Evolutionary conservation across 2,329 filamentous ascomycete genomes (phyloP), one percentile per base, ranked within the genome.

Genomic region (Neofusicoccum ribis): DNA sequence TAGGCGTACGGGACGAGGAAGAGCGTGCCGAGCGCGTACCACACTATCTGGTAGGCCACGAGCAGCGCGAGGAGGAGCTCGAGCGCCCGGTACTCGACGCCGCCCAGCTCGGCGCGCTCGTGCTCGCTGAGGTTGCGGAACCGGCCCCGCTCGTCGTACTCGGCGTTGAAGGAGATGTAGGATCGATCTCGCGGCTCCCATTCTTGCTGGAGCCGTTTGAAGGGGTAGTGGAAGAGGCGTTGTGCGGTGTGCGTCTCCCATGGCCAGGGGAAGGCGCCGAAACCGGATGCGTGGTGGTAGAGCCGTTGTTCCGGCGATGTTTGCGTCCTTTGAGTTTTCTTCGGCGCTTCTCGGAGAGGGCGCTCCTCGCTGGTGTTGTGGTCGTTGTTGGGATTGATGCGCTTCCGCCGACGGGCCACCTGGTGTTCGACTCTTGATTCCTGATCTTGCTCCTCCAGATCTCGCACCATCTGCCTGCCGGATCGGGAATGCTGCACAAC

Each of bases 81-180:
- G n/a, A 66, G 51, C 9, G 78, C 78, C 60, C 73, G 76, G 62
- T 81, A 81, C 69, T 81, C 79, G 15, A 80, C 77, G 3, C 79
- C 79, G 20, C 79, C 79, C 3, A 81, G 72, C 59, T 72, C 72
- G 17, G 80, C 74, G 5, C 80, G 76, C 49, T 83, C 79, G 12
- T 77, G 75, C 31, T 77, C 71, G 11, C 76, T 80, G 34, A 83
- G 67, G 69, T 72, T 71, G 6, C 69, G 69, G 47, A 78, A 75
- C 0, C 75, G 70, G 4, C 73, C 74, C 58, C 69, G 71, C 1
- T 69, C 68, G 43, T 77, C 75, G 1, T 75, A 64, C 3, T 68
- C 67, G 5, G 73, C 72, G 12, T 74, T 69, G 65, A 76, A 77
- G 1, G 73, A 75, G 2, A 77, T 50, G 51, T 76, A 77, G 36